phyloP scores from a whole-genome alignment of 805 yeast genomes.

The Komagataella pastoris region DNA sequence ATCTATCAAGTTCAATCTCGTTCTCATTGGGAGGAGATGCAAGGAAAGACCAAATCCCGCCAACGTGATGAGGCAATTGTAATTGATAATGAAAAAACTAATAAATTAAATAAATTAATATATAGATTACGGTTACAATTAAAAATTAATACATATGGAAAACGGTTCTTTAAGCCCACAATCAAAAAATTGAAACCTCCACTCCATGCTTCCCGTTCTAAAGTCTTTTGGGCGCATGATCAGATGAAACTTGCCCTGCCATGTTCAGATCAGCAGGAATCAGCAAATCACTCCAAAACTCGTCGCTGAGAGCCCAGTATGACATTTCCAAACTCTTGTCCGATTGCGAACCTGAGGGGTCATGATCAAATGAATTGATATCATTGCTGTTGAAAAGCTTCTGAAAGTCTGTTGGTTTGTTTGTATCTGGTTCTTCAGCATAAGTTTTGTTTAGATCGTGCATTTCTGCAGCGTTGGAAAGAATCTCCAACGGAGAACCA shows the following conservation, averaged over 20 bases:
- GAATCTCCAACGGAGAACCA: conserved; percentile 22
- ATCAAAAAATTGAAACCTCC: background rate
- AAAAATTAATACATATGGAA: background rate
- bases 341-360: background rate
- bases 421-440: background rate
- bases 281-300: conserved; percentile 47
- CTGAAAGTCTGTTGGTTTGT: background rate
- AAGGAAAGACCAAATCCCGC: background rate
- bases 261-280: conserved; percentile 3
- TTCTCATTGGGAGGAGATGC: background rate
- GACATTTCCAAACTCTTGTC: conserved; percentile 22
- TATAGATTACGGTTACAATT: background rate
- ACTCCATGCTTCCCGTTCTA: background rate
- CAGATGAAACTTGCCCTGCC: background rate
- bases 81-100: no score
- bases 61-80: no score
- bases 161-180: background rate
- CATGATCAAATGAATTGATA: background rate
- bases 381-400: background rate
- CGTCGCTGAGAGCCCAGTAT: conserved; percentile 40
- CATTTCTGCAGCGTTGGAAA: conserved; percentile 25
- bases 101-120: no score
- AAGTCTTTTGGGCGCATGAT: background rate
- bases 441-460: conserved; percentile 5
- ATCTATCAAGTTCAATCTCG: conserved; percentile 14